Evolutionary conservation across 2,329 filamentous ascomycete genomes (phyloP), one percentile per base, ranked within the genome.

Genomic region (Nakataea oryzae): DNA sequence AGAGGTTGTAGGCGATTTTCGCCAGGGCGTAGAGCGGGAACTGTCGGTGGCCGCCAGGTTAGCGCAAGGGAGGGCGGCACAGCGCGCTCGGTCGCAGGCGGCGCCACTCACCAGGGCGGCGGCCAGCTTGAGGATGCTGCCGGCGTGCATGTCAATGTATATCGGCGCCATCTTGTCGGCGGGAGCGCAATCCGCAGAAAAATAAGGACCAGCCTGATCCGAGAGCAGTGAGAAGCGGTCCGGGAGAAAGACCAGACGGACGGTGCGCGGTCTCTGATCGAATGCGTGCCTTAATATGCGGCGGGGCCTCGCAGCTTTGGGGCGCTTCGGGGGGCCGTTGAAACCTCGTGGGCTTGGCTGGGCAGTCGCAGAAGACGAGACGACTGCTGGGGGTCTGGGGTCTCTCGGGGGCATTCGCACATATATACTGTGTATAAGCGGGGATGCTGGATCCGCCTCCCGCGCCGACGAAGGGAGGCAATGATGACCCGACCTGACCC

Each of bases 1-100:
- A 60, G 30, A 60, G 12, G 21, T 64, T 64, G 55, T 62, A 62
- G 14, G 54, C 28, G n/a, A 56, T 34, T 12, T 21, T 29, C 29
- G 28, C 17, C 12, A 54, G 27, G 21, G 57, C n/a, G 27, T 57
- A 61, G 24, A 41, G 17, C 27, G 54, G 29, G 30, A 61, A n/a
- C 59, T 61, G 21, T 21, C 21, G n/a, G 30, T 41, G 3, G 13
- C 13, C n/a, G 34, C 34, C 21, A 17, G 14, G 34, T 41, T 41
- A 41, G 34, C 21, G 34, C 34, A 17, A 41, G 14, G 13, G 30
- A 30, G 30, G 11, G 30, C 30, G 11, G 30, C 30, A 30, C 30
- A 30, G 34, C 34, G 34, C 14, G 11, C 21, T 14, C 13, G 34
- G 34, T 17, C 4, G 30, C 3, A 32, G 4, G 30, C 27, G 55